Evolutionary conservation across 371 early-diverging fungal species (phyloP).

Genomic region (Sporodiniella umbellata): DNA sequence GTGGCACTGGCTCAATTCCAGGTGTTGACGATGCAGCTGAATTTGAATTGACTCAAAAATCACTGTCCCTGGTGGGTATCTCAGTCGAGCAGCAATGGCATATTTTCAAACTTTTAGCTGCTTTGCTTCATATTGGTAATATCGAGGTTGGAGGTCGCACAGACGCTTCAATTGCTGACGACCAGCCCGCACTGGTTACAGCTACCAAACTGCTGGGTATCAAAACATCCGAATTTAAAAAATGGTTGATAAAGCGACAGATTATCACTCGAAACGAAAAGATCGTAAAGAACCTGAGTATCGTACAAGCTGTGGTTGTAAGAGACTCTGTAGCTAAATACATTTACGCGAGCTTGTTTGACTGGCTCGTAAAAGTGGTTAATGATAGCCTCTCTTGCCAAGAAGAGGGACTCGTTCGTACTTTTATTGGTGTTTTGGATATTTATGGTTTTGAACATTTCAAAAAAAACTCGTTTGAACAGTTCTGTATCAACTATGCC

Average conservation of each 20-base stretch:
- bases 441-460: slow-evolving; percentile 98
- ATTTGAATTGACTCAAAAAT: slow-evolving; percentile 83
- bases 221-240: slow-evolving; percentile 72
- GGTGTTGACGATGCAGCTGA: slow-evolving; percentile 92
- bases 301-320: slow-evolving; percentile 75
- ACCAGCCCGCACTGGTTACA: slow-evolving; percentile 63
- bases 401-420: slow-evolving; percentile 39
- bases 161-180: slow-evolving; percentile 69
- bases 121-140: slow-evolving; percentile 91
- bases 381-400: slow-evolving; percentile 79
- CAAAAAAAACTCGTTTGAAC: slow-evolving; percentile 98
- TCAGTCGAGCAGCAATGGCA: slow-evolving; percentile 83
- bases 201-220: slow-evolving; percentile 75
- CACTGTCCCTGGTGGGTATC: slow-evolving; percentile 85
- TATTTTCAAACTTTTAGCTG: slow-evolving; percentile 87
- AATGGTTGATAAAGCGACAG: slow-evolving; percentile 88
- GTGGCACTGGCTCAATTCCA: slow-evolving; percentile 75
- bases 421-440: slow-evolving; percentile 95
- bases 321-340: slow-evolving; percentile 94
- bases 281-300: slow-evolving; percentile 74
- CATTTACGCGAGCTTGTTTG: slow-evolving; percentile 90
- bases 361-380: slow-evolving; percentile 86
- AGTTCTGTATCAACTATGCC: slow-evolving; percentile 99
- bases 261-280: slow-evolving; percentile 85
- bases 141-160: slow-evolving; percentile 75